These are phyloP conservation scores for Friedmanniomyces simplex DNA, from an alignment of 495 filamentous ascomycete genomes.

Conservation along the genomic window DNA sequence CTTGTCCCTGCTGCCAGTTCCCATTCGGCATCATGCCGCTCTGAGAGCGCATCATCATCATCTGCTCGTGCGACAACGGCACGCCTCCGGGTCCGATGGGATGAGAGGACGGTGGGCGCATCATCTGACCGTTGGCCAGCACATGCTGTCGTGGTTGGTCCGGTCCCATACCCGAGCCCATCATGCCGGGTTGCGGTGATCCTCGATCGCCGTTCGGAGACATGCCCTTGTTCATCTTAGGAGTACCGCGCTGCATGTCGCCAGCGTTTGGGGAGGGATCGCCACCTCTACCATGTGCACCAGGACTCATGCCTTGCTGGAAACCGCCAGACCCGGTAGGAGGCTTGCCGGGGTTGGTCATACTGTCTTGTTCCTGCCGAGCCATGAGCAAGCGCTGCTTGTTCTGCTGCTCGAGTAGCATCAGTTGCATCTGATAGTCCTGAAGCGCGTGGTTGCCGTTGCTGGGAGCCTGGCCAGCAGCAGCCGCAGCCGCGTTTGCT, in stretches of 20 bases:
- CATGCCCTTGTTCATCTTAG: slow-evolving; percentile 75
- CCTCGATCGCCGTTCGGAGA: slow-evolving; percentile 60
- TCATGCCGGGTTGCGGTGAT: slow-evolving; percentile 70
- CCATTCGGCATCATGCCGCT: slow-evolving; percentile 40
- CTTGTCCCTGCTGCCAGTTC: slow-evolving; percentile 21
- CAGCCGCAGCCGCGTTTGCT: neutral
- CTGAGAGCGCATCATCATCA: slow-evolving; percentile 32
- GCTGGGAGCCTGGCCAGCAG: slow-evolving; percentile 39
- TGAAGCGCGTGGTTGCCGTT: slow-evolving; percentile 88
- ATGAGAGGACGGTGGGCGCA: slow-evolving; percentile 80
- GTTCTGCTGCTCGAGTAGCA: slow-evolving; percentile 97
- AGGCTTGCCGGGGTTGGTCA: slow-evolving; percentile 47
- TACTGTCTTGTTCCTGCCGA: slow-evolving; percentile 84
- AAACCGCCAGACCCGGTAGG: slow-evolving; percentile 44
- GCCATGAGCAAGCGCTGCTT: slow-evolving; percentile 97
- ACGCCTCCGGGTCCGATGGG: slow-evolving; percentile 50
- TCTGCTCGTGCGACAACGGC: slow-evolving; percentile 52
- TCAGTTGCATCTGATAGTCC: slow-evolving; percentile 98
- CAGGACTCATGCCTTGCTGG: slow-evolving; percentile 58
- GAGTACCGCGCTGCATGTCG: slow-evolving; percentile 75
- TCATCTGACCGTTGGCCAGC: slow-evolving; percentile 48
- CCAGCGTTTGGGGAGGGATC: slow-evolving; percentile 81
- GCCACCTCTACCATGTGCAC: slow-evolving; percentile 49
- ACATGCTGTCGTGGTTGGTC: slow-evolving; percentile 39
- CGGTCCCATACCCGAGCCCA: slow-evolving; percentile 47